Evolutionary conservation across 257 asterid species (phyloP).

Genomic region (Cordia subcordata): DNA sequence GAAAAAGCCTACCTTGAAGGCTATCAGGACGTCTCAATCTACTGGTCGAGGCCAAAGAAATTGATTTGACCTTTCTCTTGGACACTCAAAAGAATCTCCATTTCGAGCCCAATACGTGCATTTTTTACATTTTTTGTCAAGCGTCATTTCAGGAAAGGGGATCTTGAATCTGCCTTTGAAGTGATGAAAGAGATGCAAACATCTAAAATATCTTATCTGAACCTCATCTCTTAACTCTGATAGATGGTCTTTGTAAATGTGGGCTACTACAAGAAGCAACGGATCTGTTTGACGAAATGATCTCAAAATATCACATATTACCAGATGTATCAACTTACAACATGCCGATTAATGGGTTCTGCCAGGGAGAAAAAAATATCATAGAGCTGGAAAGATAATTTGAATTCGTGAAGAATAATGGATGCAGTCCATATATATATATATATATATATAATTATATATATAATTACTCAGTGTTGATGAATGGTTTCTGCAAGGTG

Average conservation of each 20-base stretch:
- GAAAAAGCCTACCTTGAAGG: conserved; percentile 76
- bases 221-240: conserved; percentile 78
- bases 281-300: conserved; percentile 72
- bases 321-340: conserved; percentile 92
- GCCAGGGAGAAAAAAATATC: conserved; percentile 56
- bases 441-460: no score
- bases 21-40: conserved; percentile 91
- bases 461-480: conserved; percentile 61
- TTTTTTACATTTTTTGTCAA: conserved; percentile 87
- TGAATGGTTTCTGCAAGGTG: conserved; percentile 71
- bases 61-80: conserved; percentile 70
- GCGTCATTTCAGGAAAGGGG: conserved; percentile 70
- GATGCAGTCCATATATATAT: conserved; percentile 75
- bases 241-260: conserved; percentile 65
- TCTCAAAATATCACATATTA: conserved; percentile 60
- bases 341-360: conserved; percentile 64
- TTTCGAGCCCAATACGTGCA: conserved; percentile 77
- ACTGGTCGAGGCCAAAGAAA: conserved; percentile 60
- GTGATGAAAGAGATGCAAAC: conserved; percentile 78
- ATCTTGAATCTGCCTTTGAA: conserved; percentile 59
- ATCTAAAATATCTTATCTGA: conserved; percentile 51
- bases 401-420: conserved; percentile 77
- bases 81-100: conserved; percentile 49
- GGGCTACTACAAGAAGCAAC: conserved; percentile 69
- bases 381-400: conserved; percentile 57